A percentile compares a stretch with the other conserved stretches of the same genome.
Conservation (phyloP, 352 stramenopile species). For the Pythium aquatile region DNA sequence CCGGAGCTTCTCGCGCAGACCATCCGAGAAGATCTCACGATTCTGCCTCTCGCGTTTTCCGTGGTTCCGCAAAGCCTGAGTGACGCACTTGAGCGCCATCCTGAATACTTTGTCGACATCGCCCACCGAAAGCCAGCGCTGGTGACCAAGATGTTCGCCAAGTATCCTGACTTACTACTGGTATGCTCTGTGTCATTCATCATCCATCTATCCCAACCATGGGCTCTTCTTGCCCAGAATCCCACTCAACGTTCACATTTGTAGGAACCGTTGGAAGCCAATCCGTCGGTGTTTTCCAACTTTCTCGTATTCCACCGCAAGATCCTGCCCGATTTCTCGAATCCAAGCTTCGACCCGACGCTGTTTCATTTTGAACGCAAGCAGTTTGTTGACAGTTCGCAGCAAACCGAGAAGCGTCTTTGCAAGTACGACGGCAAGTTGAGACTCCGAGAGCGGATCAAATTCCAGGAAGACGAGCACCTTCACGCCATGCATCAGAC, state of each 20-base stretch:
- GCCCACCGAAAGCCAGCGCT: constrained; percentile 61
- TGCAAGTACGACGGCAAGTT: constrained; percentile 36
- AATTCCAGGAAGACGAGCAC: constrained; percentile 40
- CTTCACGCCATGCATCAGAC: constrained; percentile 19
- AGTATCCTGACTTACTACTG: constrained; percentile 65
- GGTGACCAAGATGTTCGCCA: constrained; percentile 57
- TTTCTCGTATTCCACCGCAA: constrained; percentile 62
- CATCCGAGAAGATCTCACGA: constrained; percentile 43
- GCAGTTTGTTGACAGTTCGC: constrained; percentile 29
- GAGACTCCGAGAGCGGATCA: constrained; percentile 38
- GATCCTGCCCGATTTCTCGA: constrained; percentile 55
- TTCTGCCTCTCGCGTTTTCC: constrained; percentile 49
- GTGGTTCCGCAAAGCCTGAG: constrained; percentile 56
- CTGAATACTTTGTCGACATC: constrained; percentile 67
- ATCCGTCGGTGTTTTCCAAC: constrained; percentile 67
- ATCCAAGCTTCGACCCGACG: constrained; percentile 48
- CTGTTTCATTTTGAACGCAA: constrained; percentile 56
- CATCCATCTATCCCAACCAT: too few species aligned
- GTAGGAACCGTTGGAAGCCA: constrained; percentile 66
- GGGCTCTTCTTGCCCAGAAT: too few species aligned
- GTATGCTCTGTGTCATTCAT: constrained; percentile 22
- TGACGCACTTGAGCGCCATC: constrained; percentile 59
- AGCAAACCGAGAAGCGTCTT: constrained; percentile 47
- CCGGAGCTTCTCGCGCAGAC: constrained; percentile 48
- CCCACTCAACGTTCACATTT: not conserved